These are phyloP conservation scores for Xerocomus minutiporus DNA, from an alignment of 1,284 basidiomycete genomes.

Conservation along the genomic window DNA sequence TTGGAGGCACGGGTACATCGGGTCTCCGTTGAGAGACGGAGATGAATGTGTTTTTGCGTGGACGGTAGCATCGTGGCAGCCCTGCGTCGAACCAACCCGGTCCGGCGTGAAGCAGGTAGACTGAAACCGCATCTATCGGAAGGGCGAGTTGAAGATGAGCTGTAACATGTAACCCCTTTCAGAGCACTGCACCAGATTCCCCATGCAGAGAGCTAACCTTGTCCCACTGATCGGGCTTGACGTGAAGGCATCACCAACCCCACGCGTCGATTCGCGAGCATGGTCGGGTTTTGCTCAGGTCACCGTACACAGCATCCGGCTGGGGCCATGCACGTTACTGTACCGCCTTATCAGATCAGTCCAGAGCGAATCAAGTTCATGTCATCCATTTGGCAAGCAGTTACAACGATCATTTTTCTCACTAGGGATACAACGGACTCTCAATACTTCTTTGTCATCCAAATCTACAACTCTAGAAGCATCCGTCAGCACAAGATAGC, in stretches of 20 bases:
- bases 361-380: constrained; percentile 4
- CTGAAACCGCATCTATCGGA: constrained; percentile 18
- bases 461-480: constrained; percentile 21
- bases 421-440: constrained; percentile 5
- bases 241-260: background rate
- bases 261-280: constrained; percentile 11
- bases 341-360: constrained; percentile 8
- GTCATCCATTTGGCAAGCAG: constrained; percentile 7
- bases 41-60: constrained; percentile 25
- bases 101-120: background rate
- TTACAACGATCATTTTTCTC: constrained; percentile 14
- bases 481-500: constrained; percentile 7
- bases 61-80: constrained; percentile 10
- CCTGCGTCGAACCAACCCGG: constrained; percentile 20
- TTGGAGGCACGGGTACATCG: constrained; percentile 1
- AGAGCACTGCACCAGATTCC: constrained; percentile 18
- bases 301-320: constrained; percentile 21
- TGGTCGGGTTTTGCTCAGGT: constrained; percentile 18
- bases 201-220: constrained; percentile 33
- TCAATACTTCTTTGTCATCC: background rate
- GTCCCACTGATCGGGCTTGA: constrained; percentile 25
- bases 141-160: constrained; percentile 9
- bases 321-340: background rate
- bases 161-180: constrained; percentile 12
- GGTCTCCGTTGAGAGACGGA: constrained; percentile 22